A percentile compares a stretch with the other conserved stretches of the same genome.
These are phyloP conservation scores for Ascochyta koolunga DNA, from an alignment of 2,329 filamentous ascomycete genomes.

Conservation along the genomic window DNA sequence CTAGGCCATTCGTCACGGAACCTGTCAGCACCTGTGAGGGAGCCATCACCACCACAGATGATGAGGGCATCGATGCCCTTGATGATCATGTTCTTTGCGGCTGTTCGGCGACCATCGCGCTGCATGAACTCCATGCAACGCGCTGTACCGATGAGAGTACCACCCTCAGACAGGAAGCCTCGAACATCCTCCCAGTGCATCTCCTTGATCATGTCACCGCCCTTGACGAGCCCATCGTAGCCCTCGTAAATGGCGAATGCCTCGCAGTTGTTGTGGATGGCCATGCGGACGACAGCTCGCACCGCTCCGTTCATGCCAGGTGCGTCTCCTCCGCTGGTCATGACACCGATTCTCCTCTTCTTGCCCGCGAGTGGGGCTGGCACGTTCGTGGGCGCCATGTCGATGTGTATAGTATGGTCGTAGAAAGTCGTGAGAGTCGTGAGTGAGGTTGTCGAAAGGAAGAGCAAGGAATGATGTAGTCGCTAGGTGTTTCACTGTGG, in stretches of 20 bases:
- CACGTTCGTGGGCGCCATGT: conserved; percentile 39
- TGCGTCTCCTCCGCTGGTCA: conserved; percentile 94
- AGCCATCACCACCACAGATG: conserved; percentile 93
- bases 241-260: conserved; percentile 74
- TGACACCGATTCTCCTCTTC: conserved; percentile 77
- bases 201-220: conserved; percentile 83
- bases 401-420: conserved; percentile 7
- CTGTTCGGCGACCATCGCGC: conserved; percentile 78
- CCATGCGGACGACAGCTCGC: conserved; percentile 87
- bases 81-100: conserved; percentile 92
- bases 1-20: conserved; percentile 93
- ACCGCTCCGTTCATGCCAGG: conserved; percentile 95
- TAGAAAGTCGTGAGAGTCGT: conserved; percentile 9
- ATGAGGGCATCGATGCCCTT: conserved; percentile 94
- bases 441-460: conserved; percentile 5
- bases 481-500: conserved; percentile 21
- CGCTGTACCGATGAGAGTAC: conserved; percentile 94
- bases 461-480: conserved; percentile 12
- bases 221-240: conserved; percentile 92
- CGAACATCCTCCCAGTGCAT: conserved; percentile 94
- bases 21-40: conserved; percentile 88
- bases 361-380: conserved; percentile 51
- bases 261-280: conserved; percentile 72
- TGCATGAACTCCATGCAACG: conserved; percentile 92
- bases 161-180: conserved; percentile 91